Percentiles rank a stretch among this genome's conserved stretches.
phyloP scores from a whole-genome alignment of 164 flowering plant genomes.

The Sextonia rubra region DNA sequence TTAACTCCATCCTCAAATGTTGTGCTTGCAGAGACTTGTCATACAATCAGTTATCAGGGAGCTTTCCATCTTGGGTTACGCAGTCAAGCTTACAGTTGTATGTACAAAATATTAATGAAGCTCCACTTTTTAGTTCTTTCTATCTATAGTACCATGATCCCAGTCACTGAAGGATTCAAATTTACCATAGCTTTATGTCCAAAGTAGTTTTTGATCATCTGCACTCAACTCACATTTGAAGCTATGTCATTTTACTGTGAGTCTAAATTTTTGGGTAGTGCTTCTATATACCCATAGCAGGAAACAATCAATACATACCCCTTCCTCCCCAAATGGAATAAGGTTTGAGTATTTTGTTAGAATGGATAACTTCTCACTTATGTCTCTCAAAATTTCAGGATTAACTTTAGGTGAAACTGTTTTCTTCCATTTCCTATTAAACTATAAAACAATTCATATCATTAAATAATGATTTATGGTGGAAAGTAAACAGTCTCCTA shows the following conservation, averaged over 20 bases:
- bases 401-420: no score
- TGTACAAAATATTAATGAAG: constrained; percentile 11
- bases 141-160: background rate
- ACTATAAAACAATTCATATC: background rate
- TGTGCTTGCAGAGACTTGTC: constrained; percentile 66
- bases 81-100: constrained; percentile 48
- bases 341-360: background rate
- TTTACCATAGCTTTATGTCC: background rate
- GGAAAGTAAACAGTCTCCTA: background rate
- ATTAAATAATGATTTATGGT: no score
- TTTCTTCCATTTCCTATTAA: background rate
- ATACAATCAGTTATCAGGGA: constrained; percentile 64
- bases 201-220: background rate
- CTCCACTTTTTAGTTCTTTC: background rate
- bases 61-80: constrained; percentile 63
- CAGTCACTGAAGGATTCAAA: background rate
- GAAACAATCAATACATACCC: no score
- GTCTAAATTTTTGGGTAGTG: background rate
- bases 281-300: no score
- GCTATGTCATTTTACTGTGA: background rate
- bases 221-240: background rate
- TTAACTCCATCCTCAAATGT: background rate
- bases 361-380: background rate
- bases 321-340: background rate
- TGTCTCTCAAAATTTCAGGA: no score